Conservation (phyloP, 2,329 filamentous ascomycete genomes). For the Fusarium tanahbumbuense region DNA sequence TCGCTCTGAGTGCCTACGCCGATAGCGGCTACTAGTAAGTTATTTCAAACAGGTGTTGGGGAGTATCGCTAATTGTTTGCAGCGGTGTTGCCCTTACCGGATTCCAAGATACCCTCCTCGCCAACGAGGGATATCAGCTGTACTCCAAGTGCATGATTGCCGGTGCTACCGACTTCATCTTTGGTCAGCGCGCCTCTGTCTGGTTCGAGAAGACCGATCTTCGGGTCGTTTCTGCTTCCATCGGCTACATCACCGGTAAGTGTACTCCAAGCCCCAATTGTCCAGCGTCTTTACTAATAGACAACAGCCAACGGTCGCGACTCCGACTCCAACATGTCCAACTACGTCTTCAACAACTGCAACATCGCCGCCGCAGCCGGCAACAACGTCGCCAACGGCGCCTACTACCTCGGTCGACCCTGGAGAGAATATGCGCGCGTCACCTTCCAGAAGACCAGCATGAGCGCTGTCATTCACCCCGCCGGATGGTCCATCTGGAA, state of each 20-base stretch:
- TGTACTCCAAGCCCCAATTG: accelerated
- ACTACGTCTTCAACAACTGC: constrained; percentile 61
- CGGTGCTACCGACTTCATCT: constrained; percentile 64
- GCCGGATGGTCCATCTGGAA: constrained; percentile 71
- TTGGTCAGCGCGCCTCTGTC: constrained; percentile 55
- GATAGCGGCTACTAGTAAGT: constrained; percentile 58
- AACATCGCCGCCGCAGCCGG: constrained; percentile 55
- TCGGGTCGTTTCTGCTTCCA: constrained; percentile 49
- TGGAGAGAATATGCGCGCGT: constrained; percentile 61
- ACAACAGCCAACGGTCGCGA: constrained; percentile 56
- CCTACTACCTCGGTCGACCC: constrained; percentile 61
- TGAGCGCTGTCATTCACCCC: constrained; percentile 67
- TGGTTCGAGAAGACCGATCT: constrained; percentile 60
- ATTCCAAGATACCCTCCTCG: constrained; percentile 64
- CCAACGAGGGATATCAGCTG: constrained; percentile 59
- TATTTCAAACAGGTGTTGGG: accelerated
- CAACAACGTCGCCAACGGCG: constrained; percentile 52
- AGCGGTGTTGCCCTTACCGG: constrained; percentile 57
- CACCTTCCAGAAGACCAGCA: constrained; percentile 60
- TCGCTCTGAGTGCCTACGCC: constrained; percentile 59
- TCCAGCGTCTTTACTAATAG: neutral
- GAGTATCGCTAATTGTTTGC: neutral
- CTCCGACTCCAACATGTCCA: constrained; percentile 49
- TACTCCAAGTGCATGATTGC: constrained; percentile 58
- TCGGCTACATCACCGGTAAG: constrained; percentile 58